Percentiles rank a stretch among this genome's conserved stretches.
Evolutionary conservation across 2,329 filamentous ascomycete genomes (phyloP).

Genomic region (Stylonectria norvegica): DNA sequence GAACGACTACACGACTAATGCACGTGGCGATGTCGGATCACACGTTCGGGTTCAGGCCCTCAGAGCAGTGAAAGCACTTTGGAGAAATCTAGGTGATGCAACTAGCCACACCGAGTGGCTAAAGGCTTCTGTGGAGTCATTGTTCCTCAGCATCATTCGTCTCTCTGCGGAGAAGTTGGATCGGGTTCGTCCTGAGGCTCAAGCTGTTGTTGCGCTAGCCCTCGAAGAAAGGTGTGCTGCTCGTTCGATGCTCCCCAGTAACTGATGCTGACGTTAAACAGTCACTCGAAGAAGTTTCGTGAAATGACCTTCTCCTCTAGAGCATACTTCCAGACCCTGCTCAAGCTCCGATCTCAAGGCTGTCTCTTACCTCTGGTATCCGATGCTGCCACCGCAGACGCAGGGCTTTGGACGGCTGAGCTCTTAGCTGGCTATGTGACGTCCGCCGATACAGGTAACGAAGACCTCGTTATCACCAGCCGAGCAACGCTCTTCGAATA

Average conservation of each 20-base stretch:
- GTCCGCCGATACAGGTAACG: constrained; percentile 74
- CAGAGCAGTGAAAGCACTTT: constrained; percentile 67
- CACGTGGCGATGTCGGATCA: constrained; percentile 86
- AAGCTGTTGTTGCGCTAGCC: constrained; percentile 47
- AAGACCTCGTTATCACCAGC: constrained; percentile 68
- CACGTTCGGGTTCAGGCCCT: constrained; percentile 79
- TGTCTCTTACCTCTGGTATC: constrained; percentile 37
- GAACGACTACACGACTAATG: constrained; percentile 87
- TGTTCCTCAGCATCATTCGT: constrained; percentile 56
- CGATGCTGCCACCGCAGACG: constrained; percentile 31
- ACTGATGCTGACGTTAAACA: constrained; percentile 27
- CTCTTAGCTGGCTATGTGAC: constrained; percentile 67
- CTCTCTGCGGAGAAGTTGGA: constrained; percentile 88
- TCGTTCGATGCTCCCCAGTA: not conserved
- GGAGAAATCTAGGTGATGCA: constrained; percentile 34
- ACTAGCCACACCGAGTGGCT: constrained; percentile 12
- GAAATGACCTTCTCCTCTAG: constrained; percentile 54
- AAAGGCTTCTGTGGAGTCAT: constrained; percentile 32
- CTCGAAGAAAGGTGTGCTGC: constrained; percentile 44
- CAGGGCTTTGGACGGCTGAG: constrained; percentile 43
- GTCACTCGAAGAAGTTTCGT: constrained; percentile 34
- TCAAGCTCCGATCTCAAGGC: constrained; percentile 42
- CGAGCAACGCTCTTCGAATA: constrained; percentile 61
- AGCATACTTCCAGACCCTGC: constrained; percentile 54
- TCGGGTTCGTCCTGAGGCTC: constrained; percentile 69